These are phyloP conservation scores for Paratinospora sagittata DNA, from an alignment of 164 flowering plant species.

Conservation along the genomic window DNA sequence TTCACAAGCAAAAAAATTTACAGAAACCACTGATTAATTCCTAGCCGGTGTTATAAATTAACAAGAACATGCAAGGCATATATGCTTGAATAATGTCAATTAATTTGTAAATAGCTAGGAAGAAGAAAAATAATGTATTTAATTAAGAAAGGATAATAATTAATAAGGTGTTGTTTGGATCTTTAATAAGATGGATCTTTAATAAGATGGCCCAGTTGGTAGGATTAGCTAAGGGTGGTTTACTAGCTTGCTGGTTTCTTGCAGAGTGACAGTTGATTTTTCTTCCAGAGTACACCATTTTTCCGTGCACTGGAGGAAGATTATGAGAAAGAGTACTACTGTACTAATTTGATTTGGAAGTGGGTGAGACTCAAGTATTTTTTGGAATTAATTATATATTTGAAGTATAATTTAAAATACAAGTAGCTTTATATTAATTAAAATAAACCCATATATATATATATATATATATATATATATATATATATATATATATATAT, in stretches of 20 bases:
- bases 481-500: too few relatives aligned
- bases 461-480: too few relatives aligned
- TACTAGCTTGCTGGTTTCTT: slow-evolving; percentile 6
- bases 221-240: slow-evolving; percentile 15
- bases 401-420: too few relatives aligned
- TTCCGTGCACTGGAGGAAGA: not conserved
- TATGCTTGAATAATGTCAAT: too few relatives aligned
- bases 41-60: too few relatives aligned
- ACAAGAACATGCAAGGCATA: too few relatives aligned
- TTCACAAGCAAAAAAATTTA: not conserved
- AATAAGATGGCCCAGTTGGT: slow-evolving; percentile 8
- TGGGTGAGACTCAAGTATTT: not conserved
- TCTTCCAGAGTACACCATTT: not conserved
- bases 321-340: not conserved
- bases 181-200: not conserved
- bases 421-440: too few relatives aligned
- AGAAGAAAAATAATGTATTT: too few relatives aligned
- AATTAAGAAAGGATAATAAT: not conserved
- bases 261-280: not conserved
- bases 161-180: not conserved
- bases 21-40: not conserved
- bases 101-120: too few relatives aligned
- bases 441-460: too few relatives aligned
- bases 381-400: not conserved
- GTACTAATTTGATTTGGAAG: not conserved